Evolutionary conservation across 2,329 filamentous ascomycete species (phyloP).

Genomic region (Claviceps maximensis): DNA sequence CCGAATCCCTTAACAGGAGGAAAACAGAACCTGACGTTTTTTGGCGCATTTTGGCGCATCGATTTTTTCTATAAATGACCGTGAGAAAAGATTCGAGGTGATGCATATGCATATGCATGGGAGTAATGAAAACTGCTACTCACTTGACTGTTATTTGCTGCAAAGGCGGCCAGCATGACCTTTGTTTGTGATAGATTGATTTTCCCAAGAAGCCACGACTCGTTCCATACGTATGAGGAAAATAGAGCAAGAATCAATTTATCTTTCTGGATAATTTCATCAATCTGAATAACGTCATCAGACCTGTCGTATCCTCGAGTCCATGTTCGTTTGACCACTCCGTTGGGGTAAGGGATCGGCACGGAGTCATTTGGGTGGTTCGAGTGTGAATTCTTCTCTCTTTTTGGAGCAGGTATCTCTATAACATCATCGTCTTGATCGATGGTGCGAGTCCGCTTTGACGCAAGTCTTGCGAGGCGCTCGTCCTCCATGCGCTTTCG

Average conservation of each 20-base stretch:
- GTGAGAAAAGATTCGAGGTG: constrained; percentile 8
- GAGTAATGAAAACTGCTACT: constrained; percentile 7
- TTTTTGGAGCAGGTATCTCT: constrained; percentile 17
- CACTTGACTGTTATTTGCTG: constrained; percentile 39
- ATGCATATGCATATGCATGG: neutral
- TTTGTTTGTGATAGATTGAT: constrained; percentile 47
- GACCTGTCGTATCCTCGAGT: constrained; percentile 46
- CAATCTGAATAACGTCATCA: constrained; percentile 68
- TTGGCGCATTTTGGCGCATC: constrained; percentile 36
- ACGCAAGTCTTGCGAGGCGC: constrained; percentile 54
- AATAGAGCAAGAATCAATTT: constrained; percentile 65
- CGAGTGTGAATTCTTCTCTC: constrained; percentile 8
- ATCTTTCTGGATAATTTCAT: constrained; percentile 67
- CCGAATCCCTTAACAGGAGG: constrained; percentile 63
- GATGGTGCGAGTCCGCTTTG: constrained; percentile 31
- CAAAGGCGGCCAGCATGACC: constrained; percentile 47
- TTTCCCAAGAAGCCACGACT: constrained; percentile 65
- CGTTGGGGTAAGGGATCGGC: constrained; percentile 35
- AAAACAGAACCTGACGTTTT: constrained; percentile 60
- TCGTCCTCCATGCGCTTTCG: constrained; percentile 78
- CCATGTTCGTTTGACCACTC: constrained; percentile 73
- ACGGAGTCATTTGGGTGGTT: constrained; percentile 3
- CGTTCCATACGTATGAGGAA: constrained; percentile 79
- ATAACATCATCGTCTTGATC: constrained; percentile 15
- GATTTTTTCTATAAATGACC: constrained; percentile 26